Evolutionary conservation across 179 eudicot genomes (phyloP).

Genomic region (Silene vulgaris): DNA sequence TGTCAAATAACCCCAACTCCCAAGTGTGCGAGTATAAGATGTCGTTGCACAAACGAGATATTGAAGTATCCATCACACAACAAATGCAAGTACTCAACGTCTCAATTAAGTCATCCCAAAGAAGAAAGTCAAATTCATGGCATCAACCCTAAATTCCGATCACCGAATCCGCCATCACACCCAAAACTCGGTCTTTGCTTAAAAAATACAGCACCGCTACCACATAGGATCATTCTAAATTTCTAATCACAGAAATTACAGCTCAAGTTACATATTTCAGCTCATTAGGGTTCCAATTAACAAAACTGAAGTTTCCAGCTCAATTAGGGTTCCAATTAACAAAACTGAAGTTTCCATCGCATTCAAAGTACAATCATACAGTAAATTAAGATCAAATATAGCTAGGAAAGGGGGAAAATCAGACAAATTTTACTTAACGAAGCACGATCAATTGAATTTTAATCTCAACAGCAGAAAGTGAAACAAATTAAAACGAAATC

Average conservation of each 20-base stretch:
- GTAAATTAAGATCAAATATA: background rate
- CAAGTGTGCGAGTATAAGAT: background rate
- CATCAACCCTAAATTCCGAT: background rate
- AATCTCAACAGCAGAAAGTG: background rate
- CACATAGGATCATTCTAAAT: no score
- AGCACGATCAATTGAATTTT: background rate
- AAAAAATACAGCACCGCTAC: background rate
- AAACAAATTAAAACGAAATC: background rate
- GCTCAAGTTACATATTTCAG: background rate
- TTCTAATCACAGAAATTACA: background rate
- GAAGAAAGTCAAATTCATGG: background rate
- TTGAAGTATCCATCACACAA: background rate
- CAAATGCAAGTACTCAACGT: background rate
- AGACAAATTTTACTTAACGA: background rate
- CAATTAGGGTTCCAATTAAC: constrained; percentile 1
- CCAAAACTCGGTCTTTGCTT: background rate
- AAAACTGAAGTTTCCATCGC: background rate
- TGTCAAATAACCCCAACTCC: background rate
- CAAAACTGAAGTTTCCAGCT: background rate
- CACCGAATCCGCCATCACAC: background rate
- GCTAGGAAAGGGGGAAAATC: background rate
- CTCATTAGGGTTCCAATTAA: constrained; percentile 4
- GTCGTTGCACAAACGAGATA: background rate
- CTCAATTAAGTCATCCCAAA: no score
- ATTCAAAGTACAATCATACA: background rate